Evolutionary conservation across 441 rosid genomes (phyloP), one percentile per base, ranked within the genome.

Genomic region (Isatis lusitanica): DNA sequence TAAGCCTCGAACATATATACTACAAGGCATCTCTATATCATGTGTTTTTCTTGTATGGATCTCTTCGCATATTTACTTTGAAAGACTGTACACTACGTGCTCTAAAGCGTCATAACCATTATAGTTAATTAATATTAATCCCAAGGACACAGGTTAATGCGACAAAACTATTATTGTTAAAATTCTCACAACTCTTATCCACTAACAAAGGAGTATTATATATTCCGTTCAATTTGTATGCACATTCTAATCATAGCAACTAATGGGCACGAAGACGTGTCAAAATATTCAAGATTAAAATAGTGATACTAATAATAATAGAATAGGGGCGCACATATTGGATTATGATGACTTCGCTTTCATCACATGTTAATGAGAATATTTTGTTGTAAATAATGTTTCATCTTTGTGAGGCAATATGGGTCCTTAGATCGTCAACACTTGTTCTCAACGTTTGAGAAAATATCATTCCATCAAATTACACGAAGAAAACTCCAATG

Each of bases 321-420:
- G 46, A 75, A 36, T 75, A 63, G 38, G 39, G 59, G 33, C 44
- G 70, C 39, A 55, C 66, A 69, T 70, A 56, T 47, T 63, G 75
- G 71, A 70, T 56, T 30, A 76, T 63, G 79, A 76, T 76, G 75
- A 70, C 66, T 47, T 76, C 66, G 75, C 75, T 76, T 76, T 76
- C 71, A 76, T 70, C 75, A 63, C 75, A 70, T 76, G 75, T 70
- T 69, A 36, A 28, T 30, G 71, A 76, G 24, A 63, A 63, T 69
- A 64, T 55, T 69, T 64, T 63, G 63, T 6, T 53, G 59, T 55
- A 24, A 58, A 53, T 42, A 60, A 52, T 59, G 74, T 61, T 61
- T 61, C 68, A 42, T 42, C 58, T 68, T 52, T 62, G 74, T 63
- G 40, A 16, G 57, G 52, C 65, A 75, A 52, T 53, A 46, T 30